phyloP scores from a whole-genome alignment of 2,329 filamentous ascomycete species.

The Clarireedia paspali region DNA sequence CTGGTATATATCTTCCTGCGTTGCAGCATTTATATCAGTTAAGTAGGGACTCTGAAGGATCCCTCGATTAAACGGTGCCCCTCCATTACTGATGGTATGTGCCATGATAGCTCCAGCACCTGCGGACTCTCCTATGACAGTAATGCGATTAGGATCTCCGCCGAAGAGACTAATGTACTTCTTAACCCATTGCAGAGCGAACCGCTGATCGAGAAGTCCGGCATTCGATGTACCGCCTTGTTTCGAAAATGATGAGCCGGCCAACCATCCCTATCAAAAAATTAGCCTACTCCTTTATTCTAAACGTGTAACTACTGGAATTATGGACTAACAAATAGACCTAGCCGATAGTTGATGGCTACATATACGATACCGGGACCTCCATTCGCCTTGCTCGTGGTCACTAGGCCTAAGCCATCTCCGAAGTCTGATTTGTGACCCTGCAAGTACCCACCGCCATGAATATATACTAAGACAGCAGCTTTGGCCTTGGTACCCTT shows the following conservation, averaged over 20 bases:
- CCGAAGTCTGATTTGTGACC: slow-evolving; percentile 10
- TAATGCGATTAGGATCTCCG: slow-evolving; percentile 41
- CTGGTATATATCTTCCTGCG: slow-evolving; percentile 8
- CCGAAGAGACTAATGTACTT: slow-evolving; percentile 46
- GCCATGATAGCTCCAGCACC: slow-evolving; percentile 36
- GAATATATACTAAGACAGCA: background rate
- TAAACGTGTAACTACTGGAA: too few relatives aligned
- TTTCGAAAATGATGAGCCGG: slow-evolving; percentile 33
- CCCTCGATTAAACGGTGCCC: slow-evolving; percentile 36
- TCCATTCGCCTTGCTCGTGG: slow-evolving; percentile 17
- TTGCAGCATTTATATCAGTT: too few relatives aligned
- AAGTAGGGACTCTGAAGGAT: slow-evolving; percentile 23
- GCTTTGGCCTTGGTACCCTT: background rate
- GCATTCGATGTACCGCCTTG: slow-evolving; percentile 39
- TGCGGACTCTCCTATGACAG: slow-evolving; percentile 42
- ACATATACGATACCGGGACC: slow-evolving; percentile 31
- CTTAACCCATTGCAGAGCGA: slow-evolving; percentile 50
- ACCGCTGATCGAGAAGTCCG: slow-evolving; percentile 44
- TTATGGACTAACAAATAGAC: slow-evolving; percentile 21
- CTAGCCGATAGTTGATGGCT: slow-evolving; percentile 28
- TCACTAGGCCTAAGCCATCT: slow-evolving; percentile 33
- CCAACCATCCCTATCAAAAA: slow-evolving; percentile 23
- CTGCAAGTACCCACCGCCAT: too few relatives aligned
- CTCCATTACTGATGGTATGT: slow-evolving; percentile 40
- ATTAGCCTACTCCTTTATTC: background rate